Evolutionary conservation across 2,329 filamentous ascomycete genomes (phyloP), one percentile per base, ranked within the genome.

Genomic region (Pseudonectria buxi): DNA sequence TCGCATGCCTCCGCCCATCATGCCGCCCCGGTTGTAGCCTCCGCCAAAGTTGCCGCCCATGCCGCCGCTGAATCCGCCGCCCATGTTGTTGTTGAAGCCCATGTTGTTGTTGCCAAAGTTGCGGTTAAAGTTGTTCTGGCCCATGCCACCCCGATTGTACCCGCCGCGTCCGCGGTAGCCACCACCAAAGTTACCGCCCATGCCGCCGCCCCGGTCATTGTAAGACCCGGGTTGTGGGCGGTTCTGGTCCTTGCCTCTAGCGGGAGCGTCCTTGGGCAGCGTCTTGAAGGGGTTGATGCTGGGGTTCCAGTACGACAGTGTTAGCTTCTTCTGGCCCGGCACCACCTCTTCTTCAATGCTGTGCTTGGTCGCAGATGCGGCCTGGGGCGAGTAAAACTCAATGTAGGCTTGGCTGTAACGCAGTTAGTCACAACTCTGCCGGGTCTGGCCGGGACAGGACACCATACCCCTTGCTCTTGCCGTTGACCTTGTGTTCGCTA

Each of bases 401-500:
- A 96, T 68, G 54, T 89, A 96, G 5, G 83, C 87, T 72, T 81
- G 77, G 7, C 78, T 80, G 44, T 30, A 28, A 5, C 13, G 36
- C 16, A 35, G 43, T 51, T 32, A 49, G 41, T 35, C 24, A 28
- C 30, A 14, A 18, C 24, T 25, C 26, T 13, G 26, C 26, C 14
- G 15, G 10, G 24, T 12, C 18, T 30, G 7, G n/a, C 14, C 18
- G 18, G 18, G 18, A 9, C 14, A 26, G n/a, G 12, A 28, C 11
- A 28, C 12, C 79, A 45, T 72, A 94, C 89, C 92, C 90, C 68
- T 96, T 95, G 64, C 87, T 95, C 67, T 98, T 98, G 50, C 92
- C 92, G 50, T 98, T 98, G 31, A 96, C 89, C 59, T 98, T 98
- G 64, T 96, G 92, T 60, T 98, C 92, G 53, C 87, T 95, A 60